These are phyloP conservation scores for Pleurotus salmoneostramineus DNA, from an alignment of 768 basidiomycete species.

Conservation along the genomic window DNA sequence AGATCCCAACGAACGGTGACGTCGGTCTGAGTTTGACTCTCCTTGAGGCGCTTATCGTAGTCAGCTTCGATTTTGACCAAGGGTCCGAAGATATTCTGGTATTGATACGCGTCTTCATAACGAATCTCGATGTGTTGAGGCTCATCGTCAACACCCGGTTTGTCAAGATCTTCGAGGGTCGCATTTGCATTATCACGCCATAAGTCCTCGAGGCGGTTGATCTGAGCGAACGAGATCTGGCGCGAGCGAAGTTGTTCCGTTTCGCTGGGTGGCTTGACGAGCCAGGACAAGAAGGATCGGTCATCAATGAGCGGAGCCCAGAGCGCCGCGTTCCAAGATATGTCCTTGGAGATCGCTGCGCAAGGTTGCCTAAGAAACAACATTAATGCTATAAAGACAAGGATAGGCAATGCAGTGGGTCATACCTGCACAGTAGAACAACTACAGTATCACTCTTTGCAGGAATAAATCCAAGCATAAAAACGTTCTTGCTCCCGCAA, in stretches of 20 bases:
- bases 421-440: constrained; percentile 89
- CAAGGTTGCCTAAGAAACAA: constrained; percentile 79
- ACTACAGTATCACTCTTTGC: constrained; percentile 99
- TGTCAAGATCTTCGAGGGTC: constrained; percentile 94
- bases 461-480: constrained; percentile 98
- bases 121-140: constrained; percentile 86
- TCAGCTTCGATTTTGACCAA: constrained; percentile 99
- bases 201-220: constrained; percentile 94
- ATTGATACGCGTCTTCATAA: constrained; percentile 99
- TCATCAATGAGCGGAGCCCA: constrained; percentile 99
- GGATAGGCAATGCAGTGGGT: constrained; percentile 22
- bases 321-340: constrained; percentile 95
- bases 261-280: constrained; percentile 96
- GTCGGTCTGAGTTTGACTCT: constrained; percentile 97
- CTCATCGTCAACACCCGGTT: constrained; percentile 97
- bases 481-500: constrained; percentile 98
- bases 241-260: constrained; percentile 94
- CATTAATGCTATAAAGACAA: constrained; percentile 4
- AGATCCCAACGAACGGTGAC: constrained; percentile 97
- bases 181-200: constrained; percentile 97
- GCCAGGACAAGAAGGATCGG: constrained; percentile 97
- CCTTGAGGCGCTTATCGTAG: constrained; percentile 96
- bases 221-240: constrained; percentile 95
- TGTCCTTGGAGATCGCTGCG: constrained; percentile 94
- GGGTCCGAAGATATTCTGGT: constrained; percentile 99